A percentile compares a stretch with the other conserved stretches of the same genome.
Evolutionary conservation across 2,329 filamentous ascomycete species (phyloP).

Genomic region (Hortaea sp.): DNA sequence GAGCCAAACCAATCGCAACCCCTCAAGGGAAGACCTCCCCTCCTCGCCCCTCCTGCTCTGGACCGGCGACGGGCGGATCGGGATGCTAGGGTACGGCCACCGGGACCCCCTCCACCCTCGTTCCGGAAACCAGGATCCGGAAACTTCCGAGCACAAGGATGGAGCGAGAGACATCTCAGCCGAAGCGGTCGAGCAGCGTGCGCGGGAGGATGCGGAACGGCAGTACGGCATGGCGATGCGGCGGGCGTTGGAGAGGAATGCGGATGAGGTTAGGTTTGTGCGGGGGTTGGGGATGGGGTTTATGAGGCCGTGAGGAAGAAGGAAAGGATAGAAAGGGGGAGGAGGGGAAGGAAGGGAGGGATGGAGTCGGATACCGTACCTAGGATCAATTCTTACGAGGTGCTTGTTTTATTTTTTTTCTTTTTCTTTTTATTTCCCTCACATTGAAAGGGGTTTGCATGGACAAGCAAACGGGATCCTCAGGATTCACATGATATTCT

Average conservation of each 20-base stretch:
- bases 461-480: too few relatives aligned
- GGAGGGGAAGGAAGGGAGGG: too few relatives aligned
- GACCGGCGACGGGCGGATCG: conserved; percentile 73
- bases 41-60: conserved; percentile 68
- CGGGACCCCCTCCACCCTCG: conserved; percentile 17
- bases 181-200: conserved; percentile 35
- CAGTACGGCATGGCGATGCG: conserved; percentile 64
- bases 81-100: conserved; percentile 48
- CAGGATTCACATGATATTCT: too few relatives aligned
- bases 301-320: too few relatives aligned
- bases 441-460: too few relatives aligned
- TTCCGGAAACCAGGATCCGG: conserved; percentile 20
- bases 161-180: conserved; percentile 15
- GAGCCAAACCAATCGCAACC: neutral
- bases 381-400: too few relatives aligned
- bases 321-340: too few relatives aligned
- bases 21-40: conserved; percentile 16
- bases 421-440: too few relatives aligned
- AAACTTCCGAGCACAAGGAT: neutral
- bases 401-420: too few relatives aligned
- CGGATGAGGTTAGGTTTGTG: conserved; percentile 68
- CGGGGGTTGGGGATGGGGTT: conserved; percentile 48
- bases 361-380: too few relatives aligned
- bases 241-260: conserved; percentile 63
- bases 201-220: conserved; percentile 46